Conservation (phyloP, 768 basidiomycete genomes). For the Leccinum olivaceopallidum region DNA sequence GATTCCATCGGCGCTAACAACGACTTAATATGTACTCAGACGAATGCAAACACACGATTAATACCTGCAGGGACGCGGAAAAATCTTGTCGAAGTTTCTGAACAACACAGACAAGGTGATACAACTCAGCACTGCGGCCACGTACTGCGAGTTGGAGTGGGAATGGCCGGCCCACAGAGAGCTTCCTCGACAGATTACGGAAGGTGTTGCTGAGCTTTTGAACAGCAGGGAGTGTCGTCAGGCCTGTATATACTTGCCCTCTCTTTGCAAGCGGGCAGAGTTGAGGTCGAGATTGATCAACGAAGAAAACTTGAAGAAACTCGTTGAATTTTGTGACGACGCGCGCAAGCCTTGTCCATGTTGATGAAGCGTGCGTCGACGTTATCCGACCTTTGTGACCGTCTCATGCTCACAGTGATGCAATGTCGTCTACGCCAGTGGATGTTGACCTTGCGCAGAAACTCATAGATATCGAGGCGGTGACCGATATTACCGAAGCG, state of each 20-base stretch:
- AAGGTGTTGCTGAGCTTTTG: constrained; percentile 30
- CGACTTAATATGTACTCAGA: too few species aligned
- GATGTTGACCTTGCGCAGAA: constrained; percentile 10
- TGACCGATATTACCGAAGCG: constrained; percentile 20
- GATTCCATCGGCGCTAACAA: too few species aligned
- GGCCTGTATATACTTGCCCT: constrained; percentile 30
- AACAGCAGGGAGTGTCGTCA: constrained; percentile 13
- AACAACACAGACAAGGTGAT: constrained; percentile 5
- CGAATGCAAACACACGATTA: too few species aligned
- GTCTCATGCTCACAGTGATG: background rate
- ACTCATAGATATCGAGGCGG: constrained; percentile 18
- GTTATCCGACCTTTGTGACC: background rate
- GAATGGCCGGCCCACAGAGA: too few species aligned
- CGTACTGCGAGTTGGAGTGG: too few species aligned
- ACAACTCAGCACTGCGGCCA: too few species aligned
- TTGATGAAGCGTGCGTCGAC: constrained; percentile 23
- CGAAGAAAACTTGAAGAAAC: constrained; percentile 17
- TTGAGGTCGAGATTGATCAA: constrained; percentile 17
- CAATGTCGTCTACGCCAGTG: constrained; percentile 7
- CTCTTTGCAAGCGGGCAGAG: constrained; percentile 25
- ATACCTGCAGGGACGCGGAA: too few species aligned
- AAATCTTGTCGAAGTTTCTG: too few species aligned
- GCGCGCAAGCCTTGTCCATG: constrained; percentile 27
- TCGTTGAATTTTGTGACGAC: constrained; percentile 24
- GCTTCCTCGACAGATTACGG: too few species aligned